Conservation (phyloP, 768 basidiomycete genomes). For the Lactarius deliciosus region DNA sequence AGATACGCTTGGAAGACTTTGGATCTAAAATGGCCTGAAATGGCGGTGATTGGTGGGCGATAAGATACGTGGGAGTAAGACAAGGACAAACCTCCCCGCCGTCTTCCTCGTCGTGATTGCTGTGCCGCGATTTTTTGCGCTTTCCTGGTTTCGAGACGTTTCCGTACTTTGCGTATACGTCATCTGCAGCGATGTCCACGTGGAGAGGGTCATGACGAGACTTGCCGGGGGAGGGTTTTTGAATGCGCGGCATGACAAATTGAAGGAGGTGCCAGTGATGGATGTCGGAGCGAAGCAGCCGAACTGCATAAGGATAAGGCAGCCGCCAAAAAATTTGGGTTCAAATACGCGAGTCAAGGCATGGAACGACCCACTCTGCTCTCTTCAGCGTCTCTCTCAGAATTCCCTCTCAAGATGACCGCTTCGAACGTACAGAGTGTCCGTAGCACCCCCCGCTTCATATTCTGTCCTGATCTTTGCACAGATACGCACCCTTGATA, state of each 20-base stretch:
- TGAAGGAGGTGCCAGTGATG: too few relatives aligned
- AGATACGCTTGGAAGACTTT: constrained; percentile 81
- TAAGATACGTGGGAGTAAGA: constrained; percentile 1
- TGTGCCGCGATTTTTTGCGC: constrained; percentile 60
- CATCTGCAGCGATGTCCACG: constrained; percentile 80
- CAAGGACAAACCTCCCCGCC: constrained; percentile 37
- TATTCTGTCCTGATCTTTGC: constrained; percentile 1
- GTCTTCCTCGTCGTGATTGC: constrained; percentile 43
- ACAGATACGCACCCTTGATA: constrained; percentile 67
- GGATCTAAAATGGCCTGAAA: constrained; percentile 69
- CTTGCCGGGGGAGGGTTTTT: constrained; percentile 49
- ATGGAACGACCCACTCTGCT: not conserved
- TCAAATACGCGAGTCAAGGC: not conserved
- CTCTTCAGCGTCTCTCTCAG: not conserved
- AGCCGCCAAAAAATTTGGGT: not conserved
- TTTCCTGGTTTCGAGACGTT: constrained; percentile 73
- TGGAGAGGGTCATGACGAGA: constrained; percentile 85
- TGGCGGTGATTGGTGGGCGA: constrained; percentile 3
- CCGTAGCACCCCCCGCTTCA: not conserved
- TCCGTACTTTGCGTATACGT: constrained; percentile 73
- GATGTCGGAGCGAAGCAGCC: not conserved
- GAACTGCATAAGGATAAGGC: not conserved
- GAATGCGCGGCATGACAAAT: constrained; percentile 63
- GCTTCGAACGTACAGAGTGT: constrained; percentile 16
- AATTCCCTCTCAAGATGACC: constrained; percentile 22